Percentiles rank a stretch among this genome's conserved stretches.
These are phyloP conservation scores for Lolium perenne DNA, from an alignment of 176 grass and related monocot species.

Conservation along the genomic window DNA sequence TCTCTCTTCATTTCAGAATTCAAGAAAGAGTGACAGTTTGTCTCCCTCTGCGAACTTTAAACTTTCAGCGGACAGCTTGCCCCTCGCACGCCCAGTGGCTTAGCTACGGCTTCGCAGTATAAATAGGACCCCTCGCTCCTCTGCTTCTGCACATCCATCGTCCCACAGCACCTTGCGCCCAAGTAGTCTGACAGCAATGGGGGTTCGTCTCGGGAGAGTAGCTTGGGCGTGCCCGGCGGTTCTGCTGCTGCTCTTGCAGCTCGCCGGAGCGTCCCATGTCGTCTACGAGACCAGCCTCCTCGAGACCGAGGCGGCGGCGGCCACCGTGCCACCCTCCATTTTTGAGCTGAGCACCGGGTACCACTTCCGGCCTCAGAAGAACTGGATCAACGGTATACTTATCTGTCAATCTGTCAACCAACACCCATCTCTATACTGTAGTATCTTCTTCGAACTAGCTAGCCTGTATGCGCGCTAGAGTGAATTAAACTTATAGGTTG, in stretches of 20 bases:
- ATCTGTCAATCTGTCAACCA: background rate
- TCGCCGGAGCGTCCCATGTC: constrained; percentile 59
- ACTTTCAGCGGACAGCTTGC: background rate
- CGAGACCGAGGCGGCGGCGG: background rate
- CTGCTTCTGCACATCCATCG: constrained; percentile 31
- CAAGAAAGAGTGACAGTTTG: background rate
- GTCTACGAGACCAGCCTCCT: constrained; percentile 39
- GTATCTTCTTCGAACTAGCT: background rate
- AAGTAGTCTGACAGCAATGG: constrained; percentile 35
- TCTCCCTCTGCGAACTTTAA: constrained; percentile 2
- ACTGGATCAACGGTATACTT: constrained; percentile 86
- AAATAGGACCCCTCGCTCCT: constrained; percentile 44
- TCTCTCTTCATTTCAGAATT: background rate
- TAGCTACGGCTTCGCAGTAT: constrained; percentile 14
- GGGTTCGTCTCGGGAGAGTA: constrained; percentile 1
- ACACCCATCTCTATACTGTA: background rate
- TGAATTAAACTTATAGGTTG: background rate
- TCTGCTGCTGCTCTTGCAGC: constrained; percentile 32
- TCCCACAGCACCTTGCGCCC: background rate
- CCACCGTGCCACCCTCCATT: constrained; percentile 52
- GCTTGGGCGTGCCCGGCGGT: constrained; percentile 33
- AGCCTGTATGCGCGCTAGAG: background rate
- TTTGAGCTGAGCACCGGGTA: constrained; percentile 52
- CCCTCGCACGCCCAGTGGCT: background rate
- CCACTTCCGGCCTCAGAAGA: constrained; percentile 70